Evolutionary conservation across 805 yeast species (phyloP).

Genomic region (Candida ponderosae): DNA sequence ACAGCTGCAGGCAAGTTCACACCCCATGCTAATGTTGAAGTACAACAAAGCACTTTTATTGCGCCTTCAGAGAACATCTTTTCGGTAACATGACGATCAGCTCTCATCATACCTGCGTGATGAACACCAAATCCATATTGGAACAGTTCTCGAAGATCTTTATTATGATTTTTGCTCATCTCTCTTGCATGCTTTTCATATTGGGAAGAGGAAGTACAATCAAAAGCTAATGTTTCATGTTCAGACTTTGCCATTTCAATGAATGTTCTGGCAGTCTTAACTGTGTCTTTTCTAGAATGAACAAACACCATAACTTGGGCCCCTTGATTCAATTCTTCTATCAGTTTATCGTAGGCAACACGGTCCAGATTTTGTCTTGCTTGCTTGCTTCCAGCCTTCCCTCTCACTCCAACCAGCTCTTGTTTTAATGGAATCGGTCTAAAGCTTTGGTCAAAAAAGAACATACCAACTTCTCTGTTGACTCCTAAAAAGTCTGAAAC

Average conservation of each 20-base stretch:
- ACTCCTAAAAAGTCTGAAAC: slow-evolving; percentile 95
- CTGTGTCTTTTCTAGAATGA: slow-evolving; percentile 90
- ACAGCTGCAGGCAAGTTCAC: slow-evolving; percentile 97
- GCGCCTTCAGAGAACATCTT: slow-evolving; percentile 81
- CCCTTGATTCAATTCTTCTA: slow-evolving; percentile 58
- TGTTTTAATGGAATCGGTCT: slow-evolving; percentile 93
- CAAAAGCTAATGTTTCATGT: slow-evolving; percentile 51
- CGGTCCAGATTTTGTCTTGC: slow-evolving; percentile 65
- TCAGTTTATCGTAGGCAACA: slow-evolving; percentile 68
- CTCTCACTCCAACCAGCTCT: slow-evolving; percentile 77
- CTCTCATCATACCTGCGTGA: slow-evolving; percentile 93
- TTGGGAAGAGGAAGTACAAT: slow-evolving; percentile 37
- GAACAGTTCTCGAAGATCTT: slow-evolving; percentile 75
- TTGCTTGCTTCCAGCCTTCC: slow-evolving; percentile 72
- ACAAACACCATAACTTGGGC: slow-evolving; percentile 96
- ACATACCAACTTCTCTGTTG: slow-evolving; percentile 84
- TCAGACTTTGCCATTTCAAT: slow-evolving; percentile 58
- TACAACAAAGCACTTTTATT: slow-evolving; percentile 84
- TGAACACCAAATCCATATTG: slow-evolving; percentile 84
- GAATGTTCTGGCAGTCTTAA: slow-evolving; percentile 69
- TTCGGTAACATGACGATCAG: slow-evolving; percentile 86
- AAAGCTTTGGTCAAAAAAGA: slow-evolving; percentile 87
- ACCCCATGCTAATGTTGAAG: slow-evolving; percentile 99
- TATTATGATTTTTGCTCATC: slow-evolving; percentile 61
- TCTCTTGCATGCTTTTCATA: slow-evolving; percentile 51